These are phyloP conservation scores for Ocimum tenuiflorum DNA, from an alignment of 257 asterid species.

Conservation along the genomic window DNA sequence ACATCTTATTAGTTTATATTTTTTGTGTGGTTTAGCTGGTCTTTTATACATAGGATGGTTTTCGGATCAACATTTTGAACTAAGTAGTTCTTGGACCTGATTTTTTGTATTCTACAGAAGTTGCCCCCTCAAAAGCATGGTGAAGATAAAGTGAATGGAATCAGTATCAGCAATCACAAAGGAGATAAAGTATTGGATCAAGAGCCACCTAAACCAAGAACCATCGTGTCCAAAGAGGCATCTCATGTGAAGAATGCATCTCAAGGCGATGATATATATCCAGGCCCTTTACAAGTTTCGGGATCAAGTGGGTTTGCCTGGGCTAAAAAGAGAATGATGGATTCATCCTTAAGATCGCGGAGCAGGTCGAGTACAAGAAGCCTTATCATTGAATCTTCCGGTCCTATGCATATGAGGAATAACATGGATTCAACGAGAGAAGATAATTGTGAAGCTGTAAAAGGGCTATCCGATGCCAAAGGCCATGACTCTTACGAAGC, in stretches of 20 bases:
- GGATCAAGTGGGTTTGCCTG: slow-evolving; percentile 96
- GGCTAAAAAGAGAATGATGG: slow-evolving; percentile 66
- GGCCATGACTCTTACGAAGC: slow-evolving; percentile 43
- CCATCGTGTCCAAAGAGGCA: slow-evolving; percentile 36
- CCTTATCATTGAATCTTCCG: slow-evolving; percentile 64
- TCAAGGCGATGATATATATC: slow-evolving; percentile 68
- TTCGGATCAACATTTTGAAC: slow-evolving; percentile 18
- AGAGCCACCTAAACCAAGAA: slow-evolving; percentile 43
- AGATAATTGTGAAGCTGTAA: slow-evolving; percentile 40
- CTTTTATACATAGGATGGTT: too few species aligned
- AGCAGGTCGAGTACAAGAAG: slow-evolving; percentile 91
- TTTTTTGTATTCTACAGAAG: slow-evolving; percentile 38
- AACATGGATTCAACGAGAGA: slow-evolving; percentile 43
- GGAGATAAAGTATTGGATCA: slow-evolving; percentile 34
- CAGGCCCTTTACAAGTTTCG: slow-evolving; percentile 79
- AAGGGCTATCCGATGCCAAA: slow-evolving; percentile 29
- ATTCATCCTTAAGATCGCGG: slow-evolving; percentile 57
- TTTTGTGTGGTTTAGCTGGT: too few species aligned
- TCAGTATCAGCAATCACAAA: slow-evolving; percentile 22
- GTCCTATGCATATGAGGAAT: slow-evolving; percentile 41
- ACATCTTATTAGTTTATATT: too few species aligned
- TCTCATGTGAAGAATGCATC: slow-evolving; percentile 71
- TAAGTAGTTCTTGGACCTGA: neutral
- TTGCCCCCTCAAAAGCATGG: slow-evolving; percentile 45
- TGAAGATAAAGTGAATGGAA: slow-evolving; percentile 31